These are phyloP conservation scores for Mycena haematopus DNA, from an alignment of 768 basidiomycete genomes.

Conservation along the genomic window DNA sequence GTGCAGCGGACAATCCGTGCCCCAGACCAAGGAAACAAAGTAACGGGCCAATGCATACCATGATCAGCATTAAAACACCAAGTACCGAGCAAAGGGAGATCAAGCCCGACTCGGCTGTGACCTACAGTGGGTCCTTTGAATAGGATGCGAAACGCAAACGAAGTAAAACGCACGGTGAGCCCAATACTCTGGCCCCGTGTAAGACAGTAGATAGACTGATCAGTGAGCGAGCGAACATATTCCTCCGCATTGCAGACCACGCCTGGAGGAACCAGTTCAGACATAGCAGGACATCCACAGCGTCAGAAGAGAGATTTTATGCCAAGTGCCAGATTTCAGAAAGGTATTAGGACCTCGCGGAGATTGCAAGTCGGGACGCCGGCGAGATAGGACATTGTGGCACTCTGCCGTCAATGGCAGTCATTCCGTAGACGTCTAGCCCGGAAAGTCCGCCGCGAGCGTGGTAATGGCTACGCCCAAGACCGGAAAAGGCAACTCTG, in stretches of 20 bases:
- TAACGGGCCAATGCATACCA: slow-evolving; percentile 26
- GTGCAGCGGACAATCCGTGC: no score
- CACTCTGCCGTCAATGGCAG: neutral
- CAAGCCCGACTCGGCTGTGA: slow-evolving; percentile 43
- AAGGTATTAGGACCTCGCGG: neutral
- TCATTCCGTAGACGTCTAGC: no score
- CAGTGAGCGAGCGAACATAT: slow-evolving; percentile 25
- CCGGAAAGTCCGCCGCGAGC: neutral
- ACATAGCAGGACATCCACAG: slow-evolving; percentile 18
- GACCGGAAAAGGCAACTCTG: no score
- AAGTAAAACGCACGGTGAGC: slow-evolving; percentile 37
- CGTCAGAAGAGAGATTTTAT: neutral
- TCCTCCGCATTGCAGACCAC: slow-evolving; percentile 33
- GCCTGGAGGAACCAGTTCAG: slow-evolving; percentile 15
- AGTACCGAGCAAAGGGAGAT: slow-evolving; percentile 43
- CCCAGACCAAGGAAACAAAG: neutral
- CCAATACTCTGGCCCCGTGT: slow-evolving; percentile 44
- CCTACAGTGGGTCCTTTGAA: slow-evolving; percentile 28
- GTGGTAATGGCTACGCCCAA: no score
- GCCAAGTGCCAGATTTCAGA: neutral
- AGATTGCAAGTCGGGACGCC: neutral
- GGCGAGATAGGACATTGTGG: neutral
- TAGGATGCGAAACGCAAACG: neutral
- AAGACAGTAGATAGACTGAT: slow-evolving; percentile 36
- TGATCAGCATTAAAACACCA: slow-evolving; percentile 39